Evolutionary conservation across 345 rosid species (phyloP).

Genomic region (Eutrema yunnanense): DNA sequence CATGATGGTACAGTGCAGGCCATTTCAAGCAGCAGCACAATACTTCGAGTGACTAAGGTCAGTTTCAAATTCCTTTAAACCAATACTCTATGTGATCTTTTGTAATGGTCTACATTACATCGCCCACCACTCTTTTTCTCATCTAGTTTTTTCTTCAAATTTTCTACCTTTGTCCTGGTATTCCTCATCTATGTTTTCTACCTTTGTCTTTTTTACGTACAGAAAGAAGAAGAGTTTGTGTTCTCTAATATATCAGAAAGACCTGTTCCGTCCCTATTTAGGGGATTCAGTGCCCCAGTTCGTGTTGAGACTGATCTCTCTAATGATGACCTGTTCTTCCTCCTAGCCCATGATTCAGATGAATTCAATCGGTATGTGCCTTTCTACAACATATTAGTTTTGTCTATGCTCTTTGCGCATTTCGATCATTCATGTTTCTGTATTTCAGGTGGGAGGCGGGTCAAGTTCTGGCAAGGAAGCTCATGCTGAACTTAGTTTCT

Average conservation of each 20-base stretch:
- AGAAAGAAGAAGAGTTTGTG: constrained; percentile 94
- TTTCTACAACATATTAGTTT: constrained; percentile 2
- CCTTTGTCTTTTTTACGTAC: constrained; percentile 30
- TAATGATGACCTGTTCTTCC: constrained; percentile 77
- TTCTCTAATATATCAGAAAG: constrained; percentile 66
- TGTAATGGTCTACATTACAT: background rate
- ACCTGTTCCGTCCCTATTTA: constrained; percentile 84
- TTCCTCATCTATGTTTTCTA: background rate
- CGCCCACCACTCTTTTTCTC: background rate
- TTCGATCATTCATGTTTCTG: constrained; percentile 3
- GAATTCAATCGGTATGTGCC: constrained; percentile 85
- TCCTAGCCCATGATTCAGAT: constrained; percentile 89
- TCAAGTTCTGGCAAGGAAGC: constrained; percentile 82
- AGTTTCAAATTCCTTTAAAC: constrained; percentile 7
- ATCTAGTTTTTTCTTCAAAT: background rate
- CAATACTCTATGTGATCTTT: background rate
- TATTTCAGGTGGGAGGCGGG: constrained; percentile 95
- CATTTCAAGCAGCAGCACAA: constrained; percentile 48
- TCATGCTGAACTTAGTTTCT: constrained; percentile 79
- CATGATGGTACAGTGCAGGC: constrained; percentile 58
- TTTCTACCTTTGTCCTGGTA: background rate
- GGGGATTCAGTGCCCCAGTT: constrained; percentile 91
- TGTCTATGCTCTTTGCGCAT: background rate
- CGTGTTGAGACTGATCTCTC: constrained; percentile 86
- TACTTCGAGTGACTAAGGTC: constrained; percentile 87